Base-by-base conservation (phyloP, 345 rosid species). In the Rubroshorea leprosula region DNA sequence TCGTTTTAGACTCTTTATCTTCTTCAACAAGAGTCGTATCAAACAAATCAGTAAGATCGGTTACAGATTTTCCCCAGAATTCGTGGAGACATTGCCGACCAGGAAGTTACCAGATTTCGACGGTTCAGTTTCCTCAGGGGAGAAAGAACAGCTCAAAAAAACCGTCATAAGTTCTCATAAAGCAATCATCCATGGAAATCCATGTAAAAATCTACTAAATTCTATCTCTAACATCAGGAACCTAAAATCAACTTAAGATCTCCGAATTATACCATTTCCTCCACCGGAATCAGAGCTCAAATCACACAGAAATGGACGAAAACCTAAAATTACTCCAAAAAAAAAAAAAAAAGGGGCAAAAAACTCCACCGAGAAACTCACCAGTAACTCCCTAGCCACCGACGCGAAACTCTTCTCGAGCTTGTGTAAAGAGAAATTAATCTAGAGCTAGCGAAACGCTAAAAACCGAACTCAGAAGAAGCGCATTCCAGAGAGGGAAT, bases 341-440 rank as follows among this genome's bases (percentile, higher is more conserved):
- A n/a, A n/a, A n/a, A n/a, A n/a, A 31, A 14, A 57, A 13, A 54
- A 23, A 52, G 8, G 16, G 1, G 18, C n/a, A 19, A 65, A 25
- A 57, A 31, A 45, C 49, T 29, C 54, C 63, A 61, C 47, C 62
- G 51, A 23, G 12, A 58, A 66, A 71, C 75, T 71, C 71, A 71
- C 75, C 71, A 23, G 68, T 31, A 29, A 16, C 60, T 35, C 21
- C 49, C 21, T 26, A 39, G 17, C 1, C 49, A 14, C 54, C 43
- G 27, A 39, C 18, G 39, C 17, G 55, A 53, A 46, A 49, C 29
- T 24, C 43, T 55, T 17, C 46, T 19, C 60, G 12, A n/a, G 62
- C 62, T 67, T 49, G n/a, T 39, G n/a, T n/a, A 14, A 49, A 38
- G 16, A 48, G 35, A 29, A 29, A 3, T 18, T 6, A 4, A 27